These are phyloP conservation scores for Alternaria alternata DNA, from an alignment of 2,329 filamentous ascomycete genomes.

Conservation along the genomic window DNA sequence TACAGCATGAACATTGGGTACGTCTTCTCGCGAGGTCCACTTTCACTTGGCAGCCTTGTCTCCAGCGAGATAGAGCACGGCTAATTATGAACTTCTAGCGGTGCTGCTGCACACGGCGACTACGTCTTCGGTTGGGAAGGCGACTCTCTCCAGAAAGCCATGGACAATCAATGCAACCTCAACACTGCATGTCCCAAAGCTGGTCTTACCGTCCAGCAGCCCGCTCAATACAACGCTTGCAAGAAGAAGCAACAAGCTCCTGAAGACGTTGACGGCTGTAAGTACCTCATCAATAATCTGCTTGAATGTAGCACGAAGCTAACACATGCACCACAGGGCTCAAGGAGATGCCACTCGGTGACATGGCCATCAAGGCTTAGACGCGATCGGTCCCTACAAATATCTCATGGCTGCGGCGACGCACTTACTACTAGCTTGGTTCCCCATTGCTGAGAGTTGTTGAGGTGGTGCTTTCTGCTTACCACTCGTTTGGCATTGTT, in stretches of 20 bases:
- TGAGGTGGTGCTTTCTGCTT: slow-evolving; percentile 1
- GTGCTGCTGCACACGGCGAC: slow-evolving; percentile 47
- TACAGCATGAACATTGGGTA: slow-evolving; percentile 48
- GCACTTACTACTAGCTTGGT: neutral
- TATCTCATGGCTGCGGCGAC: neutral
- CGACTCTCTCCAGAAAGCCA: slow-evolving; percentile 53
- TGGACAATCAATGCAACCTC: slow-evolving; percentile 53
- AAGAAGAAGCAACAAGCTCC: slow-evolving; percentile 46
- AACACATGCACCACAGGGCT: slow-evolving; percentile 34
- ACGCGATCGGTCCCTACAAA: neutral
- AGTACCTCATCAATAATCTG: slow-evolving; percentile 11
- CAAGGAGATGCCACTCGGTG: slow-evolving; percentile 37
- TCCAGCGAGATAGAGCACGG: neutral
- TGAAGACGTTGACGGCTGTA: slow-evolving; percentile 45
- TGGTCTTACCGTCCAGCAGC: slow-evolving; percentile 39
- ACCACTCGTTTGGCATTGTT: slow-evolving; percentile 13
- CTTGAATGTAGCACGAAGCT: slow-evolving; percentile 5
- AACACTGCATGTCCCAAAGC: slow-evolving; percentile 43
- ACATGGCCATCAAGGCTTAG: slow-evolving; percentile 38
- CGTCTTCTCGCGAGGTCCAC: neutral
- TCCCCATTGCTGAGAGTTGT: neutral
- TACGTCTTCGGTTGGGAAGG: slow-evolving; percentile 58
- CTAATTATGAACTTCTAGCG: slow-evolving; percentile 20
- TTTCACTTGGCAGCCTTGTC: neutral
- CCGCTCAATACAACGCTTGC: slow-evolving; percentile 41